Base-by-base conservation (phyloP, 1,284 basidiomycete genomes). In the Porodaedalea pini region DNA sequence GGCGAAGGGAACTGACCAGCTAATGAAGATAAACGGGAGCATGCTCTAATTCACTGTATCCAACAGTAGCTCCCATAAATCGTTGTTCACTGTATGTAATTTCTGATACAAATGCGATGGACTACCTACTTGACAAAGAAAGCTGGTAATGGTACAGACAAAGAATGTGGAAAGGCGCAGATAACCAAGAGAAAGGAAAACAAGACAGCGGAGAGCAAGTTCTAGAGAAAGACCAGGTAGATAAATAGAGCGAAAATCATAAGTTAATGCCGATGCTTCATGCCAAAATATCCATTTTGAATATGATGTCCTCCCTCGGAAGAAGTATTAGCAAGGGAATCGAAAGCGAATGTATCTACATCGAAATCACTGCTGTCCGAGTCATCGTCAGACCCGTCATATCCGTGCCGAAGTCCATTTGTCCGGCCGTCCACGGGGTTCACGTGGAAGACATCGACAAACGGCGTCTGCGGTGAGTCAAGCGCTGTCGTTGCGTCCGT, bases 401-500 rank as follows among this genome's bases (percentile, higher is more conserved):
- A 73, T n/a, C 70, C 44, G 19, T 54, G 31, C 3, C 44, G 29
- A 6, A 37, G 17, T 6, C 17, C 51, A 21, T 51, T 66, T 17
- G 71, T 66, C 57, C 72, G 64, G 45, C 75, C 74, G 13, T 77
- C 75, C 21, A 43, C 43, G 17, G 44, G 37, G 21, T 57, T 56
- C 3, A 90, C 79, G 55, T 78, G 76, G 74, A 90, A 90, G 27
- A 86, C 83, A 66, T 90, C 88, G n/a, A 82, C 72, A 69, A 88
- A 88, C 1, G 88, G 88, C 13, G 88, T 90, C 64, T 83, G 83
- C 2, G 88, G 88, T 6, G 76, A 72, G 62, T 83, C 78, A 13
- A 73, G 48, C 11, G 50, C 73, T 23, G 76, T 68, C 27, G 74
- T 66, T 51, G 83, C 78, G 27, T 78, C 74, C 3, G 81, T 84